phyloP scores from a whole-genome alignment of 2,329 filamentous ascomycete species.

The Xylariaceae sp. region DNA sequence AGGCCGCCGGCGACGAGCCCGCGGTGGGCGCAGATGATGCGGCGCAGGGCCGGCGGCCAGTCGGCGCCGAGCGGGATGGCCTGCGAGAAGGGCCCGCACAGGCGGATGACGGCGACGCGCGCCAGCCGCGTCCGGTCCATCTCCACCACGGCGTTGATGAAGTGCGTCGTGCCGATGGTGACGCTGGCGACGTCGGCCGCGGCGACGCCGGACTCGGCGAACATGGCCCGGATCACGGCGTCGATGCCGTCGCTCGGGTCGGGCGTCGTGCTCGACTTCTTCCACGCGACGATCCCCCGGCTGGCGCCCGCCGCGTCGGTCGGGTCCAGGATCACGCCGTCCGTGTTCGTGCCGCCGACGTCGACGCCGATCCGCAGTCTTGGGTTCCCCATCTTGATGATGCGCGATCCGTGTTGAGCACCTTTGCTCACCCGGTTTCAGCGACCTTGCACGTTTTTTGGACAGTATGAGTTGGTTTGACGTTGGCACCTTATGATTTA shows the following conservation, averaged over 20 bases:
- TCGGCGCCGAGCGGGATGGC: constrained; percentile 44
- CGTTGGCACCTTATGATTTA: no score
- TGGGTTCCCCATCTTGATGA: constrained; percentile 7
- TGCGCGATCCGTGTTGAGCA: background rate
- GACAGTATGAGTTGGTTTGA: no score
- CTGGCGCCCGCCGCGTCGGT: constrained; percentile 24
- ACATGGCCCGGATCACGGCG: constrained; percentile 23
- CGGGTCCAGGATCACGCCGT: constrained; percentile 43
- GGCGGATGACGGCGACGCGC: constrained; percentile 45
- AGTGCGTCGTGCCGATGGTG: constrained; percentile 50
- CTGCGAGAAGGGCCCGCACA: constrained; percentile 46
- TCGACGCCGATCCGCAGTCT: constrained; percentile 13
- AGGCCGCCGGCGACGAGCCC: constrained; percentile 41
- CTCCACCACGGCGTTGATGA: constrained; percentile 52
- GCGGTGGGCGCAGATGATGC: constrained; percentile 37
- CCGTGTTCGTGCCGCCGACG: constrained; percentile 38
- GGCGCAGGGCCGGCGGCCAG: constrained; percentile 42
- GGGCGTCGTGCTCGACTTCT: constrained; percentile 41
- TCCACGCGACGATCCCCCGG: constrained; percentile 39
- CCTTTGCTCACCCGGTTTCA: no score
- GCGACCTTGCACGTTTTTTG: no score
- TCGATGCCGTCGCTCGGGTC: constrained; percentile 41
- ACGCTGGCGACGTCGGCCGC: constrained; percentile 36
- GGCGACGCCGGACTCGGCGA: constrained; percentile 11
- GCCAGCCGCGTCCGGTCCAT: constrained; percentile 40